Conservation (phyloP, 257 asterid species). For the Salvia splendens region DNA sequence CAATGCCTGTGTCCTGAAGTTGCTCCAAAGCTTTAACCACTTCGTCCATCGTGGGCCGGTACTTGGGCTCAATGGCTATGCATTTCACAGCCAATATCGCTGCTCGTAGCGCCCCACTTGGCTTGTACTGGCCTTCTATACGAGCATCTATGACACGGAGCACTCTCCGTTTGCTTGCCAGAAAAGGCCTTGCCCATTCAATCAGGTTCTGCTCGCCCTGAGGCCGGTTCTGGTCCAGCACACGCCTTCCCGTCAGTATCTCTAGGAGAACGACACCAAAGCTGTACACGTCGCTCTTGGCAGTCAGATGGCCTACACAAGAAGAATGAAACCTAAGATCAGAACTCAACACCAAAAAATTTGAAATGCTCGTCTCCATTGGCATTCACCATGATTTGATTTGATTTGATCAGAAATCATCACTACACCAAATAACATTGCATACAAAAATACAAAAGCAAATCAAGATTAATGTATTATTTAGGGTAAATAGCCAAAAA, state of each 20-base stretch:
- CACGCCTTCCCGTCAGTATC: conserved; percentile 65
- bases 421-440: too few species aligned
- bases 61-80: conserved; percentile 48
- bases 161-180: conserved; percentile 55
- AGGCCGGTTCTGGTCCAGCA: conserved; percentile 65
- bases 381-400: too few species aligned
- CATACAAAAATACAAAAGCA: too few species aligned
- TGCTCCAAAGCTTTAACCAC: conserved; percentile 61
- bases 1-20: conserved; percentile 50
- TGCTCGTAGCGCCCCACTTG: conserved; percentile 45
- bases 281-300: conserved; percentile 70
- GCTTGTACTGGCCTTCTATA: conserved; percentile 59
- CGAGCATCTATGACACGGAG: conserved; percentile 61
- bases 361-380: too few species aligned
- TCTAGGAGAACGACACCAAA: conserved; percentile 78
- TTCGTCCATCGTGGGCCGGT: conserved; percentile 59
- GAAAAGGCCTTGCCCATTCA: conserved; percentile 68
- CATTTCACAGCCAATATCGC: conserved; percentile 60
- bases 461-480: too few species aligned
- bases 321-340: conserved; percentile 21
- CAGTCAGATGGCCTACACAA: conserved; percentile 63
- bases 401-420: too few species aligned
- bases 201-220: conserved; percentile 68
- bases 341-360: too few species aligned
- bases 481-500: too few species aligned